These are phyloP conservation scores for Hysterium pulicare DNA, from an alignment of 2,329 filamentous ascomycete genomes.

Conservation along the genomic window DNA sequence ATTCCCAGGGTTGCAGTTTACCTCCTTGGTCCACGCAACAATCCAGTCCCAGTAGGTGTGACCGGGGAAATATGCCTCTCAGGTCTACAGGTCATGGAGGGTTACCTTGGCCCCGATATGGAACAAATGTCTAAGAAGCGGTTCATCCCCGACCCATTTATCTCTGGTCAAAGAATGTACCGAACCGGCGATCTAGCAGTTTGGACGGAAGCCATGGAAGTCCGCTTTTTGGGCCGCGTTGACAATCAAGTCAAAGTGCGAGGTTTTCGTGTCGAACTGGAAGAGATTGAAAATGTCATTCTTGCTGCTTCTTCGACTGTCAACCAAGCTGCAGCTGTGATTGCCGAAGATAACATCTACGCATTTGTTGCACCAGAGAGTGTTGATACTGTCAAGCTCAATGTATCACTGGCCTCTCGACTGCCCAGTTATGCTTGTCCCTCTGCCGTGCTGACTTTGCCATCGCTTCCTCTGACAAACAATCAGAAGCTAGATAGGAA, in stretches of 20 bases:
- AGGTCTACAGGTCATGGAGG: constrained; percentile 5
- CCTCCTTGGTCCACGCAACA: constrained; percentile 5
- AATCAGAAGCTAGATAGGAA: constrained; percentile 8
- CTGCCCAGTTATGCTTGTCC: constrained; percentile 7
- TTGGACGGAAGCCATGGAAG: constrained; percentile 6
- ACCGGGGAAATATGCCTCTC: constrained; percentile 9
- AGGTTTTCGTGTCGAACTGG: constrained; percentile 12
- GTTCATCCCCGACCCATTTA: constrained; percentile 6
- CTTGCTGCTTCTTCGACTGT: not conserved
- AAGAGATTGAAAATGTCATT: constrained; percentile 10
- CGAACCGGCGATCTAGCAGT: constrained; percentile 9
- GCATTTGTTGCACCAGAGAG: constrained; percentile 6
- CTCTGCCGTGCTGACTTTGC: not conserved
- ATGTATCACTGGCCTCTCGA: not conserved
- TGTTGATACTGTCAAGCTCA: constrained; percentile 1
- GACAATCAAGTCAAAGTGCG: constrained; percentile 16
- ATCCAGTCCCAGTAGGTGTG: constrained; percentile 6
- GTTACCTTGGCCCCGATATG: constrained; percentile 7
- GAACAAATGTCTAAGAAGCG: constrained; percentile 1
- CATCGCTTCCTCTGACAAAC: constrained; percentile 1
- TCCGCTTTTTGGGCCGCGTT: constrained; percentile 10
- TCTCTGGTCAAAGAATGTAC: constrained; percentile 4
- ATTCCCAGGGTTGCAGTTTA: constrained; percentile 6
- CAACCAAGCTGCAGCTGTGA: constrained; percentile 3
- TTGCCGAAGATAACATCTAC: not conserved